phyloP scores from a whole-genome alignment of 345 rosid genomes.

The Rhodomyrtus tomentosa region DNA sequence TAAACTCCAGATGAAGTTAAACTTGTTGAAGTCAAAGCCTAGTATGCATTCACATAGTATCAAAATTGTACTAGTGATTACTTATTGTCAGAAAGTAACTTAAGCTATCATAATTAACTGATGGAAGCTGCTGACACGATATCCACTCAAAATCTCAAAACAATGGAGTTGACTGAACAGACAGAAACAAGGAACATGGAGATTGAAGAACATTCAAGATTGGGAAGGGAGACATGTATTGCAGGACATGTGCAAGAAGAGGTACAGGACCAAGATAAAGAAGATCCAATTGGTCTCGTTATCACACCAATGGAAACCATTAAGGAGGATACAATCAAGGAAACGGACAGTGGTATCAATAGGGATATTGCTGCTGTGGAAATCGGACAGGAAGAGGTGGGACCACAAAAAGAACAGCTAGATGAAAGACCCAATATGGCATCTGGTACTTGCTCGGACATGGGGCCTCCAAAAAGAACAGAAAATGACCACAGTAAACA shows the following conservation, averaged over 20 bases:
- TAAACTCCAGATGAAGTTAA: not conserved
- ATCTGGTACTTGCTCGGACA: not conserved
- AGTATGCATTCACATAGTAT: not conserved
- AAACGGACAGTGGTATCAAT: not conserved
- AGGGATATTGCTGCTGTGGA: not conserved
- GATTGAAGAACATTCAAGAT: not conserved
- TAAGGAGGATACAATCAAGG: not conserved
- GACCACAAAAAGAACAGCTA: not conserved
- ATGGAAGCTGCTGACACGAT: not conserved
- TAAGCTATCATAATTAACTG: not conserved
- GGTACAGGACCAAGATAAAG: not conserved
- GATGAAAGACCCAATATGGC: not conserved
- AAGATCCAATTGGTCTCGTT: not conserved
- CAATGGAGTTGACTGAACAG: not conserved
- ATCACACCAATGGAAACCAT: not conserved
- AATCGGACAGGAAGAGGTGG: not conserved
- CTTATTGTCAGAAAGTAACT: not conserved
- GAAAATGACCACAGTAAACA: not conserved
- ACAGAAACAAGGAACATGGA: not conserved
- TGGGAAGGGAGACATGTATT: not conserved
- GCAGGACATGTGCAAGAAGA: not conserved
- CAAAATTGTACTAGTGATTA: not conserved
- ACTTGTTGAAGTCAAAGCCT: not conserved
- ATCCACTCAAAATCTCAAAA: not conserved
- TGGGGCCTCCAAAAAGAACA: not conserved